Percentiles rank a stretch among this genome's conserved stretches.
Evolutionary conservation across 164 flowering plant genomes (phyloP).

Genomic region (Magnolia kwangsiensis): DNA sequence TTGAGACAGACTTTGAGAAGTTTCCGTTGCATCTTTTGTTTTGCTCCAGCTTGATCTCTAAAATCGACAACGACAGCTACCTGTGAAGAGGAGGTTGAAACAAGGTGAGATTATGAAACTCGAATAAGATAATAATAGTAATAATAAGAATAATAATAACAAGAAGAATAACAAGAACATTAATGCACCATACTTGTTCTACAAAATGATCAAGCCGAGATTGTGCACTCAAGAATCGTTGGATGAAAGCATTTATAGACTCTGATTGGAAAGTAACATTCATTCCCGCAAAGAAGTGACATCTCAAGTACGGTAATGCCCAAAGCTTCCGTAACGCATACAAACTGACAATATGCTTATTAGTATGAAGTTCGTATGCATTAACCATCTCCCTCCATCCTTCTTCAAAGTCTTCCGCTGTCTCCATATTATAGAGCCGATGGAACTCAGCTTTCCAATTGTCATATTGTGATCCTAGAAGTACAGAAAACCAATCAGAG

Average conservation of each 20-base stretch:
- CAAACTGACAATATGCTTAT: constrained; percentile 61
- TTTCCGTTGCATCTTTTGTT: constrained; percentile 52
- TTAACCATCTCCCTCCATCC: constrained; percentile 74
- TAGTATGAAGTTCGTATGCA: constrained; percentile 55
- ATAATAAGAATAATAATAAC: background rate
- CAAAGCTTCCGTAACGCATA: constrained; percentile 62
- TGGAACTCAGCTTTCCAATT: constrained; percentile 71
- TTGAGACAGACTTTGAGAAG: constrained; percentile 49
- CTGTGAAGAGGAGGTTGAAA: constrained; percentile 26
- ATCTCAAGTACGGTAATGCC: constrained; percentile 68
- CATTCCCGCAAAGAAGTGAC: constrained; percentile 75
- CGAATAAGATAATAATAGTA: background rate
- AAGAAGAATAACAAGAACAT: background rate
- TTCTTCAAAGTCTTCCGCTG: constrained; percentile 59
- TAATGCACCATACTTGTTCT: constrained; percentile 40
- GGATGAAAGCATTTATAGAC: constrained; percentile 53
- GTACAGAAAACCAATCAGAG: constrained; percentile 69
- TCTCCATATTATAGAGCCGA: constrained; percentile 55
- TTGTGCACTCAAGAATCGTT: constrained; percentile 63
- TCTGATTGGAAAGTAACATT: constrained; percentile 48
- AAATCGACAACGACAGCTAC: constrained; percentile 48
- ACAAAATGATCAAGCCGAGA: constrained; percentile 51
- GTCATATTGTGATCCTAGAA: constrained; percentile 66
- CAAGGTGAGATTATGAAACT: constrained; percentile 5
- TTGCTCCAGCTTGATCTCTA: constrained; percentile 44